Percentiles rank a stretch among this genome's conserved stretches.
Conservation (phyloP, 768 basidiomycete species). For the Rhizopogon vesiculosus region DNA sequence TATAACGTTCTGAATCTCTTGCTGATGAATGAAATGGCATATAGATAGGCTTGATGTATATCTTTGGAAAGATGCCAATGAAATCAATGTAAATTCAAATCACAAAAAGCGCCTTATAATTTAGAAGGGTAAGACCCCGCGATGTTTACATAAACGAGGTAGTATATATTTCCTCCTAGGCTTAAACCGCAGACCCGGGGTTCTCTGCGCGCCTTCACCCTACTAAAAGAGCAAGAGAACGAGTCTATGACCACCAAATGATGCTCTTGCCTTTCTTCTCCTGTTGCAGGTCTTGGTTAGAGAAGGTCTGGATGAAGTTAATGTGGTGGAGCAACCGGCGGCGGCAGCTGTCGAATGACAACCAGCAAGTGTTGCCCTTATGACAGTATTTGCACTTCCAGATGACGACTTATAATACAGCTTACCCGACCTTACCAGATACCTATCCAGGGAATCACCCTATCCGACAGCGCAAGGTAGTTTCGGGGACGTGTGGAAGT, state of each 20-base stretch:
- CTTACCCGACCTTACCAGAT: not conserved
- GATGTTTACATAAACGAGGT: too few species aligned
- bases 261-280: too few species aligned
- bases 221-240: too few species aligned
- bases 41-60: not conserved
- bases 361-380: not conserved
- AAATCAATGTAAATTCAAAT: too few species aligned
- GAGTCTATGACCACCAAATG: too few species aligned
- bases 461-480: not conserved
- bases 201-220: too few species aligned
- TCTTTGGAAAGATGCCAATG: too few species aligned
- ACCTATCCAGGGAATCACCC: not conserved
- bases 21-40: not conserved
- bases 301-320: not conserved
- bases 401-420: not conserved
- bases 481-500: slow-evolving; percentile 6
- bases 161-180: too few species aligned
- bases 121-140: too few species aligned
- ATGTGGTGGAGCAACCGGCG: not conserved
- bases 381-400: not conserved
- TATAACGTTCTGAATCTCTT: not conserved
- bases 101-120: too few species aligned
- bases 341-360: not conserved
- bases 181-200: too few species aligned
- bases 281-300: not conserved